phyloP scores from a whole-genome alignment of 306 rosid genomes.

The Calophaca sinica region DNA sequence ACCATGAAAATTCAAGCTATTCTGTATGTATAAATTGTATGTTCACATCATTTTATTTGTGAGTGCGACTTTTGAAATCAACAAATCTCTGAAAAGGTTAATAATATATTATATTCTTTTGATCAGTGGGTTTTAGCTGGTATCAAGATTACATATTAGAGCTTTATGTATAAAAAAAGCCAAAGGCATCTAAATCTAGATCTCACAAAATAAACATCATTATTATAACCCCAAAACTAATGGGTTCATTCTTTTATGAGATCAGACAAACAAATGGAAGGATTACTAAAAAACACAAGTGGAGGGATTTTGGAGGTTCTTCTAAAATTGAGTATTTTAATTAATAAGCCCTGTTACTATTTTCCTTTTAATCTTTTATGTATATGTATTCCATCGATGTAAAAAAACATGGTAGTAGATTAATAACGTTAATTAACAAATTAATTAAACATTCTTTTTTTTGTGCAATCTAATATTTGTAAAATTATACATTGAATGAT shows the following conservation, averaged over 20 bases:
- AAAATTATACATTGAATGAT: no score
- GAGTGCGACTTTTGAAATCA: slow-evolving; percentile 23
- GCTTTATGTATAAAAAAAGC: background rate
- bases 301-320: no score
- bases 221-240: background rate
- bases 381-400: no score
- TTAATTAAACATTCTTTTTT: no score
- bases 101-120: background rate
- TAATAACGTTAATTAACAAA: no score
- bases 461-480: no score
- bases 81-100: background rate
- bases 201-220: slow-evolving; percentile 8
- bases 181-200: slow-evolving; percentile 45
- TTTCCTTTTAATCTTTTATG: no score
- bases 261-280: background rate
- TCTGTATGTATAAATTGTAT: background rate
- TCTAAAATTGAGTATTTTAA: no score
- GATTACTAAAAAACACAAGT: background rate
- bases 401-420: no score
- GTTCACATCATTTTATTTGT: background rate
- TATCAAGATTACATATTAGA: background rate
- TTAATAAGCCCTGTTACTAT: no score
- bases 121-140: slow-evolving; percentile 47
- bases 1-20: background rate
- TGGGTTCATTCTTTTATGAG: background rate